Evolutionary conservation across 192 early-diverging fungal species (phyloP).

Genomic region (Rhizoclosmatium globosum): DNA sequence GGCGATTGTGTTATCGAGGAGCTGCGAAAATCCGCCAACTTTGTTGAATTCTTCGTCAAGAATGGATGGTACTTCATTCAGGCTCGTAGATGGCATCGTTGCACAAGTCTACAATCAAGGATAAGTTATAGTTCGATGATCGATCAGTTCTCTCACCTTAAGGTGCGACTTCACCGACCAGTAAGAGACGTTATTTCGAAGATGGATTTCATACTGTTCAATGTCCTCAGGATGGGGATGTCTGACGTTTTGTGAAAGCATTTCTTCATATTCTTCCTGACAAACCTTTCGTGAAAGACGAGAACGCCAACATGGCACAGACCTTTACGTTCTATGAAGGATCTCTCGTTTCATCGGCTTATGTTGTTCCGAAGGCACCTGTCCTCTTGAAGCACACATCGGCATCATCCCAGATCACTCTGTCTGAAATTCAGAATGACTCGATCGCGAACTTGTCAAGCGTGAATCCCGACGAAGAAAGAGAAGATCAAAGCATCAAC

Average conservation of each 20-base stretch:
- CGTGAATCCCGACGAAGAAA: background rate
- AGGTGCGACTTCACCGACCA: background rate
- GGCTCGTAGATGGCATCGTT: slow-evolving; percentile 11
- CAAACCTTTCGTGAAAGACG: background rate
- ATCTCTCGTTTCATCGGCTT: background rate
- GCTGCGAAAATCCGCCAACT: slow-evolving; percentile 34
- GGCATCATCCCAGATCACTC: background rate
- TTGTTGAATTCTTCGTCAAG: slow-evolving; percentile 20
- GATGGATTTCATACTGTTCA: background rate
- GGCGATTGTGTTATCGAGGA: slow-evolving; percentile 27
- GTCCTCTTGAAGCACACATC: background rate
- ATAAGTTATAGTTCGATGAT: too few species aligned
- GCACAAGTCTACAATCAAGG: background rate
- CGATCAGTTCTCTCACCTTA: background rate
- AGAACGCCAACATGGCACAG: background rate
- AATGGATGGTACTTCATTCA: background rate
- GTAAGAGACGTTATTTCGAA: slow-evolving; percentile 2
- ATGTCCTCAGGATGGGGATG: background rate
- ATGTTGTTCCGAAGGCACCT: background rate
- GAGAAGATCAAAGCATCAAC: background rate
- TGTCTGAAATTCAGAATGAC: background rate
- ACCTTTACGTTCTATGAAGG: slow-evolving; percentile 3
- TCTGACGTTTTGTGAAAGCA: too few species aligned
- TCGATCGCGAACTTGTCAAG: too few species aligned
- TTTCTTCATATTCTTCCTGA: background rate